Evolutionary conservation across 169 alveolate genomes (phyloP), one percentile per base, ranked within the genome.

Genomic region (Perkinsus olseni): DNA sequence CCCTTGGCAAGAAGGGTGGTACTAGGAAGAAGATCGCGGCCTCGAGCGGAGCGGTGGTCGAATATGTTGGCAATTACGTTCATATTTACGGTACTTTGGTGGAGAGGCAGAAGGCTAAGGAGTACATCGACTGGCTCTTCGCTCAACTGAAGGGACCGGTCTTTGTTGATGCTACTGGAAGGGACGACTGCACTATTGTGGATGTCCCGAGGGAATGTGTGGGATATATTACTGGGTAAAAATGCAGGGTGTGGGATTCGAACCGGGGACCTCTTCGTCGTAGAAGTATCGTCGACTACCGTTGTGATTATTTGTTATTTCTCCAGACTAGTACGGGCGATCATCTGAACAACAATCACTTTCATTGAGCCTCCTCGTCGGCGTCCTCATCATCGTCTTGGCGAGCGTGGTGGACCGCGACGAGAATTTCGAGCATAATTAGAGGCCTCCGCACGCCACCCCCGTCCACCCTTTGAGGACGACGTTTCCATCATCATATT

Each of bases 21-120:
- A 95, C 97, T n/a, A 74, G 97, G 37, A 93, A 94, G 74, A 95
- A 95, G 92, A 95, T 95, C 37, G 95, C 96, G 38, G 93, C 95
- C 34, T 95, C 97, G 0, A 93, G 96, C 24, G 97, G 97, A 24
- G 96, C 96, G 0, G 91, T 95, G 36, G 91, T 95, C 92, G 97
- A 95, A 51, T 95, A 95, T 38, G 95, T 95, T 36, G 95, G 95
- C 13, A 40, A 62, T 93, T 0, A 91, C 74, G 31, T 94, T 94
- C 37, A 92, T 62, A 74, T 51, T 94, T 37, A 91, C 94, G 48
- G 95, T 93, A 28, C 92, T 92, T 28, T 17, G 91, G 93, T 92
- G 93, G 6, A 93, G 91, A 74, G 90, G 95, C 36, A 94, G 51
- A 40, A 91, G 95, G 20, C 93, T 91, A 36, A 74, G 91, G 38